Conservation (phyloP, 1,284 basidiomycete species). For the Cryptococcus depauperatus region DNA sequence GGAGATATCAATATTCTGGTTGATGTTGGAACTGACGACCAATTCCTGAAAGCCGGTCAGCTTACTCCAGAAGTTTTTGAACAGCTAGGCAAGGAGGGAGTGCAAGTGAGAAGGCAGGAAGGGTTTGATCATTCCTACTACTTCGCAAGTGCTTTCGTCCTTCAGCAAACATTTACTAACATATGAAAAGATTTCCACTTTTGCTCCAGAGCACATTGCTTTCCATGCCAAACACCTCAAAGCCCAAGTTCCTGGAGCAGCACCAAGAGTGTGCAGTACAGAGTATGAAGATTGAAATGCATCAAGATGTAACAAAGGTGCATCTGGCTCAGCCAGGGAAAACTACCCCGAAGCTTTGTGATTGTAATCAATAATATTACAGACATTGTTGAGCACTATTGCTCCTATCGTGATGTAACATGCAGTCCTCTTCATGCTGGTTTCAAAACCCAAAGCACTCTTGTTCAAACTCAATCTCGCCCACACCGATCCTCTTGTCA, state of each 20-base stretch:
- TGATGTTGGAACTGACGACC: conserved; percentile 79
- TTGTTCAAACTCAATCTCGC: conserved; percentile 37
- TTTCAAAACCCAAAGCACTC: conserved; percentile 39
- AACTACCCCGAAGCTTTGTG: too few relatives aligned
- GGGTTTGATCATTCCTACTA: conserved; percentile 90
- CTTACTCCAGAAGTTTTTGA: conserved; percentile 83
- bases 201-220: conserved; percentile 51
- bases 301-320: too few relatives aligned
- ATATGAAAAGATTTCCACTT: conserved; percentile 68
- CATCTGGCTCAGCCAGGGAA: too few relatives aligned
- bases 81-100: conserved; percentile 64
- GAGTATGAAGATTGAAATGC: too few relatives aligned
- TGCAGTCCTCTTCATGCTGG: too few relatives aligned
- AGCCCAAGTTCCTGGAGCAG: too few relatives aligned
- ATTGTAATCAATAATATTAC: too few relatives aligned
- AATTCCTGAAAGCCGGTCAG: conserved; percentile 78
- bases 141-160: conserved; percentile 57
- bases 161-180: too few relatives aligned
- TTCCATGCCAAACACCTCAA: conserved; percentile 49
- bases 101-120: conserved; percentile 70
- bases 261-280: too few relatives aligned
- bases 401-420: too few relatives aligned
- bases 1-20: conserved; percentile 65
- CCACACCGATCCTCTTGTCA: conserved; percentile 20
- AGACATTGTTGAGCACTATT: too few relatives aligned